phyloP scores from a whole-genome alignment of 2,329 filamentous ascomycete species.

The Dothidotthia symphoricarpi region DNA sequence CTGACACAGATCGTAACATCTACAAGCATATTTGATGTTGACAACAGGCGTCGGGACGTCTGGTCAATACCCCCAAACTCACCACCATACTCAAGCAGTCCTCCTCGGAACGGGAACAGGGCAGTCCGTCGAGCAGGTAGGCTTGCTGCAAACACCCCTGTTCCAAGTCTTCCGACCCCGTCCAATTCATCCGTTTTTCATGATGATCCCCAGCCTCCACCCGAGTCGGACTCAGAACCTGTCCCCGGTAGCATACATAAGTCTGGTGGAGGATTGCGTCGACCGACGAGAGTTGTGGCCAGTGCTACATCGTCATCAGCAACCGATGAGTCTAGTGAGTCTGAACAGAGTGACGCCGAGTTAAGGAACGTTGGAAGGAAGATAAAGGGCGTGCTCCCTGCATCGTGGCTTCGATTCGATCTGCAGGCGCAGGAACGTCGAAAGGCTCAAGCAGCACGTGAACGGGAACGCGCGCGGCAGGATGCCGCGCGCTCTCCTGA shows the following conservation, averaged over 20 bases:
- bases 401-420: constrained; percentile 52
- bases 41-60: constrained; percentile 19
- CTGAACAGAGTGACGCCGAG: constrained; percentile 33
- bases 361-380: constrained; percentile 40
- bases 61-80: constrained; percentile 47
- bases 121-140: constrained; percentile 8
- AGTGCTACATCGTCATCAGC: constrained; percentile 23
- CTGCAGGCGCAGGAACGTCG: constrained; percentile 36
- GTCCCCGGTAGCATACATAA: constrained; percentile 15
- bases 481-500: constrained; percentile 18
- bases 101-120: no score
- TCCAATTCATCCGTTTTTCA: constrained; percentile 33
- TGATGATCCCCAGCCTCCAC: constrained; percentile 11
- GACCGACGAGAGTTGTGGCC: constrained; percentile 14
- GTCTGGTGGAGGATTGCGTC: constrained; percentile 11
- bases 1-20: constrained; percentile 11
- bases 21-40: constrained; percentile 10
- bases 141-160: constrained; percentile 5
- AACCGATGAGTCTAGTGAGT: constrained; percentile 24
- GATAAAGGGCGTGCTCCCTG: constrained; percentile 51
- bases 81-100: constrained; percentile 42
- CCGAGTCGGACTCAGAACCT: constrained; percentile 24
- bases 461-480: constrained; percentile 13
- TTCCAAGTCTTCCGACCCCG: constrained; percentile 31
- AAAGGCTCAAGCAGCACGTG: constrained; percentile 14